Base-by-base conservation (phyloP, 2,329 filamentous ascomycete genomes). In the Amphichorda felina region DNA sequence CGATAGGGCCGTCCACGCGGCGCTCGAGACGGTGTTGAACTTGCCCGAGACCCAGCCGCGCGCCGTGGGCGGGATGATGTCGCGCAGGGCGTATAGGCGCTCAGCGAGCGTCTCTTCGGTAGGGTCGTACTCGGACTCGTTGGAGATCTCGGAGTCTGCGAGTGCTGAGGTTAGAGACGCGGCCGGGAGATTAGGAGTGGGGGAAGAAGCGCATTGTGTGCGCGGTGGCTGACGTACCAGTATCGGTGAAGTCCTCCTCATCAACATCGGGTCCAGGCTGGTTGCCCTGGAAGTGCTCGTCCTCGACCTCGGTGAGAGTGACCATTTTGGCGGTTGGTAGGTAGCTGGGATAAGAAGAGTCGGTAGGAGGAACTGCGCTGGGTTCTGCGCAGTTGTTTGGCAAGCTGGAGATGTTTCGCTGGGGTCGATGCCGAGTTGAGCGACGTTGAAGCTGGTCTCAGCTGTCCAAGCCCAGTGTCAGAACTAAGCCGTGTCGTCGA, bases 241-340 rank as follows among this genome's bases (percentile, higher is more conserved):
- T 89, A 59, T 95, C 89, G 46, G 83, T 91, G 68, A 83, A 94
- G 66, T 94, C 89, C 55, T 88, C 88, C 55, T 88, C 86, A 40
- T 93, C 85, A 48, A 91, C 81, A 47, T 87, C 79, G 40, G 79
- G 75, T 39, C 74, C 68, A 42, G 77, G 64, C 52, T 82, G 79
- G 47, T 70, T 66, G 59, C 75, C 68, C 64, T 81, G 71, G 70
- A 95, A 94, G 64, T 93, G 84, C 72, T 95, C 88, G 59, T 96
- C 89, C 57, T 93, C 81, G 55, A 96, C 89, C 70, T 96, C 89
- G 57, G 86, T 84, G 56, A 96, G 84, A 64, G 89, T 86, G 61
- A 96, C 89, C 89, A 96, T 95, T 51, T 61, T 79, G 63, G 39
- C 45, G 40, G 44, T 38, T 51, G 26, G n/a, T 18, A 14, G 27